Conservation (phyloP, 176 grass and related monocot species). For the bread wheat (Triticum aestivum) region DNA sequence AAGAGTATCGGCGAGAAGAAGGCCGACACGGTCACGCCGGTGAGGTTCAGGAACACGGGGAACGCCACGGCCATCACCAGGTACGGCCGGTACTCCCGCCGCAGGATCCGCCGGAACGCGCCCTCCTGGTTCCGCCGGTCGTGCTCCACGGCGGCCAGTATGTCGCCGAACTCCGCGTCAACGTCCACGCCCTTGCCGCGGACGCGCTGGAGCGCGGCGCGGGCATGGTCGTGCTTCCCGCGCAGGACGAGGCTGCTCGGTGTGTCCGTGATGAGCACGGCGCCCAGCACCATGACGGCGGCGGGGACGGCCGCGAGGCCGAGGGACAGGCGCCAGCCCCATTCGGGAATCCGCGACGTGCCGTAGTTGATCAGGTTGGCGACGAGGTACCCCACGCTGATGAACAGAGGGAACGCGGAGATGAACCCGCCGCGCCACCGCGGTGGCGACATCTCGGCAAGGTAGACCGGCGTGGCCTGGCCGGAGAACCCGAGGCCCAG, state of each 20-base stretch:
- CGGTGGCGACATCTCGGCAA: conserved; percentile 68
- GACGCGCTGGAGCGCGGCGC: conserved; percentile 66
- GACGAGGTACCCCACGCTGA: conserved; percentile 51
- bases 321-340: conserved; percentile 96
- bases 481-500: conserved; percentile 73
- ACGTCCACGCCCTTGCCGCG: conserved; percentile 68
- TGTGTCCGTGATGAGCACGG: conserved; percentile 71
- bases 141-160: conserved; percentile 39
- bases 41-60: conserved; percentile 77
- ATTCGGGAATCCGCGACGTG: conserved; percentile 50
- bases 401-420: conserved; percentile 66
- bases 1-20: conserved; percentile 91
- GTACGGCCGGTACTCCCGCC: conserved; percentile 61
- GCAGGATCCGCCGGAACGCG: conserved; percentile 61
- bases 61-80: conserved; percentile 78
- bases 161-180: conserved; percentile 64
- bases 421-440: conserved; percentile 74
- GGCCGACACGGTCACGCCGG: conserved; percentile 60
- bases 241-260: conserved; percentile 88
- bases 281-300: conserved; percentile 55
- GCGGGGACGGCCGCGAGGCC: conserved; percentile 73
- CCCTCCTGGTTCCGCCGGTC: conserved; percentile 46
- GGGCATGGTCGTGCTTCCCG: conserved; percentile 64
- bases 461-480: conserved; percentile 55
- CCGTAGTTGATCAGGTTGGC: conserved; percentile 94